These are phyloP conservation scores for Penicillium sp. DNA, from an alignment of 2,329 filamentous ascomycete species.

Conservation along the genomic window DNA sequence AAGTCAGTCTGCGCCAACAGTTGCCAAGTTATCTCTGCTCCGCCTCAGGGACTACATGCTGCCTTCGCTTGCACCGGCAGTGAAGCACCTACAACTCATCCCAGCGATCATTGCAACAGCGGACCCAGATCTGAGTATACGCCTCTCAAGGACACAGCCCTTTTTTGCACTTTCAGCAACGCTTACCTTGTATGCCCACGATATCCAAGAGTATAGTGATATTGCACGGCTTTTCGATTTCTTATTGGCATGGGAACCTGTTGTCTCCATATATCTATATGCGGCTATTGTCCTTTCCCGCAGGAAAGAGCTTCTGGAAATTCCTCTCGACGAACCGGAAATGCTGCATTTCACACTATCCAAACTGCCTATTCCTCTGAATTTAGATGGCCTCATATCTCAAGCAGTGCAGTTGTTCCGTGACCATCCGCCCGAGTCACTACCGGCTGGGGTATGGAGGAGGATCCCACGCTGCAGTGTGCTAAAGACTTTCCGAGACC, in stretches of 20 bases:
- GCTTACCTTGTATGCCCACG: conserved; percentile 94
- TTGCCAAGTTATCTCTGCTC: conserved; percentile 82
- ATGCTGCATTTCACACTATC: conserved; percentile 89
- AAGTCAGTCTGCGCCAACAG: conserved; percentile 62
- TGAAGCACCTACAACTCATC: conserved; percentile 84
- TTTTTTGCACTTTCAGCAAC: conserved; percentile 95
- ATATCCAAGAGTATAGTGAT: conserved; percentile 85
- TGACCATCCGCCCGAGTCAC: conserved; percentile 70
- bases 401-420: conserved; percentile 68
- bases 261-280: conserved; percentile 89
- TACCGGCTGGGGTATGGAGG: conserved; percentile 70
- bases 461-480: conserved; percentile 76
- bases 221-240: conserved; percentile 94
- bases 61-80: conserved; percentile 77
- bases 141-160: conserved; percentile 79
- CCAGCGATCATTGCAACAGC: conserved; percentile 77
- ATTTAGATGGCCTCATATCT: conserved; percentile 77
- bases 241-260: conserved; percentile 83
- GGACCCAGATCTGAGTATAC: conserved; percentile 72
- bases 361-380: conserved; percentile 80
- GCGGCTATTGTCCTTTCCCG: conserved; percentile 83
- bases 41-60: conserved; percentile 98
- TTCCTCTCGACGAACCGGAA: conserved; percentile 81
- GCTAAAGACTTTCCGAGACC: conserved; percentile 76
- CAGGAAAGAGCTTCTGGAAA: conserved; percentile 81